Evolutionary conservation across 2,329 filamentous ascomycete species (phyloP).

Genomic region (Fusarium veterinarium): DNA sequence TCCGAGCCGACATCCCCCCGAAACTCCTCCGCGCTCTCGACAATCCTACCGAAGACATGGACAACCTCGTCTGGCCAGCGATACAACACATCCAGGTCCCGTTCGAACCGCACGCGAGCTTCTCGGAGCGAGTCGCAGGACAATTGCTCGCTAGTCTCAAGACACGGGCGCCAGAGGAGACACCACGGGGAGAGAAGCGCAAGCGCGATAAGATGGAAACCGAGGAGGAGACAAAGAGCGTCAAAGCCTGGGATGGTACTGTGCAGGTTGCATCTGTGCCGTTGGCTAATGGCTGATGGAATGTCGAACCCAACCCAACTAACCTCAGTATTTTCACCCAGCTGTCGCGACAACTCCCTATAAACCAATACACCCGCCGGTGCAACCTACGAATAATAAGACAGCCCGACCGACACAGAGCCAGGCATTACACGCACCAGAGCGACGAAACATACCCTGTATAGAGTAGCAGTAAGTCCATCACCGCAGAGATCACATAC

Average conservation of each 20-base stretch:
- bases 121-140: background rate
- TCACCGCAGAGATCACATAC: background rate
- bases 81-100: background rate
- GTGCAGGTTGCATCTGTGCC: no score
- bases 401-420: rapidly evolving
- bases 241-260: background rate
- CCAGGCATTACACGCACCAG: background rate
- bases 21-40: background rate
- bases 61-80: background rate
- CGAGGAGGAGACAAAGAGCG: background rate
- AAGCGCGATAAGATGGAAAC: background rate
- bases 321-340: rapidly evolving
- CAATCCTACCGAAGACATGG: background rate
- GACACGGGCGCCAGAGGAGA: background rate
- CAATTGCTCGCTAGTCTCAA: background rate
- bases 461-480: background rate
- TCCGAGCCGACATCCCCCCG: background rate
- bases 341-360: background rate
- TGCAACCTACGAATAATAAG: background rate
- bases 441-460: background rate
- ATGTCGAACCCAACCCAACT: rapidly evolving
- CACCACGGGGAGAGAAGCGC: background rate
- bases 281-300: background rate
- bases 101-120: background rate
- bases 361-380: background rate